Conservation (phyloP, 2,329 filamentous ascomycete species). For the Cladosporium sp. region DNA sequence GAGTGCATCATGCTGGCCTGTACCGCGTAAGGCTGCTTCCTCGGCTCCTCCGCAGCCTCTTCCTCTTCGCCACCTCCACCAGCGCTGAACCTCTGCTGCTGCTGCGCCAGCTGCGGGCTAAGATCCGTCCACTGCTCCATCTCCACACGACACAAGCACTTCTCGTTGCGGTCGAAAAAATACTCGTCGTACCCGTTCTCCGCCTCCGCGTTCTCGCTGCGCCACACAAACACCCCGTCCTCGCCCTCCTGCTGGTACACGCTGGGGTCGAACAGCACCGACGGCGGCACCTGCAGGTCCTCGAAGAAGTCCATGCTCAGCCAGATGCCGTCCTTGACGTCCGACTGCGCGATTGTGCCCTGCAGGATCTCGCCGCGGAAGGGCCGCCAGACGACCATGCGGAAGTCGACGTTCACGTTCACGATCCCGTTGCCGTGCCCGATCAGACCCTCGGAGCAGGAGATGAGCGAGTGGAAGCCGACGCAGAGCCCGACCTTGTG, state of each 20-base stretch:
- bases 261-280: slow-evolving; percentile 67
- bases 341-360: slow-evolving; percentile 74
- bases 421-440: slow-evolving; percentile 87
- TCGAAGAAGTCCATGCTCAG: slow-evolving; percentile 87
- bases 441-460: slow-evolving; percentile 86
- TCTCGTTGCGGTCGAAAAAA: slow-evolving; percentile 85
- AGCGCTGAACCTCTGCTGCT: slow-evolving; percentile 14
- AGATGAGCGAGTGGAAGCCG: slow-evolving; percentile 84
- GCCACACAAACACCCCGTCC: slow-evolving; percentile 57
- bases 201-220: slow-evolving; percentile 54
- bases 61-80: slow-evolving; percentile 46
- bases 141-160: slow-evolving; percentile 78
- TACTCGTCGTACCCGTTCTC: slow-evolving; percentile 52
- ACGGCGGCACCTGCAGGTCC: slow-evolving; percentile 72
- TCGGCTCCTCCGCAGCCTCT: slow-evolving; percentile 45
- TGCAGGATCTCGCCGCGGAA: slow-evolving; percentile 92
- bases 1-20: slow-evolving; percentile 43
- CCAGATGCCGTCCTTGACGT: slow-evolving; percentile 55
- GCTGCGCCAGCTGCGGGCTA: slow-evolving; percentile 72
- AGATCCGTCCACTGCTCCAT: slow-evolving; percentile 90
- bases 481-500: slow-evolving; percentile 92
- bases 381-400: slow-evolving; percentile 86
- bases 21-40: slow-evolving; percentile 65
- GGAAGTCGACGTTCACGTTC: slow-evolving; percentile 94
- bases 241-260: slow-evolving; percentile 46